phyloP scores from a whole-genome alignment of 2,329 filamentous ascomycete genomes.

The Cercospora zeae-maydis region DNA sequence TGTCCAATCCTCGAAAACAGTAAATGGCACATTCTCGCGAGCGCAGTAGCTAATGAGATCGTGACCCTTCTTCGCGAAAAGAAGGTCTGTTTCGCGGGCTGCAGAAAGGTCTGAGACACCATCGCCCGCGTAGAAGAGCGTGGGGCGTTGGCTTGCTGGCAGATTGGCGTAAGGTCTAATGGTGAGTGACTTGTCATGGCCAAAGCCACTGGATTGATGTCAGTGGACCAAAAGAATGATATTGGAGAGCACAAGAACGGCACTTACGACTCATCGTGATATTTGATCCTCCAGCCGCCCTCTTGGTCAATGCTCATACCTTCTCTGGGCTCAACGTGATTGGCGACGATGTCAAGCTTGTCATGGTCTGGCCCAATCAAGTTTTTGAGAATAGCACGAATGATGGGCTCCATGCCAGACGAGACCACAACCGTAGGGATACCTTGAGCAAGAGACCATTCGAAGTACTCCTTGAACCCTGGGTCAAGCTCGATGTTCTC shows the following conservation, averaged over 20 bases:
- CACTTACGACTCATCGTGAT: conserved; percentile 73
- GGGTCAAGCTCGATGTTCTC: conserved; percentile 86
- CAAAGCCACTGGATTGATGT: conserved; percentile 60
- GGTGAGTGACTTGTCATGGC: conserved; percentile 94
- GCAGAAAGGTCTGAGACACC: conserved; percentile 82
- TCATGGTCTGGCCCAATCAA: conserved; percentile 74
- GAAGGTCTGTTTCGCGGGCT: conserved; percentile 88
- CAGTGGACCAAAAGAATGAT: background rate
- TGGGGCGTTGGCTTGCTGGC: conserved; percentile 65
- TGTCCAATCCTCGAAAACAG: conserved; percentile 79
- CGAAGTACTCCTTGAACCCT: conserved; percentile 80
- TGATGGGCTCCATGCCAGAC: conserved; percentile 89
- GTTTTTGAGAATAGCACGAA: conserved; percentile 74
- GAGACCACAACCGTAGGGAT: conserved; percentile 89
- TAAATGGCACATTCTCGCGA: conserved; percentile 79
- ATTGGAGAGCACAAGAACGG: background rate
- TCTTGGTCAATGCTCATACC: conserved; percentile 74
- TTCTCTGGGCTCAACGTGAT: conserved; percentile 65
- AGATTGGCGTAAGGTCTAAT: conserved; percentile 81
- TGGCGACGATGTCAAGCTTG: conserved; percentile 86
- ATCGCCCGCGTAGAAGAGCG: conserved; percentile 91
- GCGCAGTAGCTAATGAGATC: conserved; percentile 87
- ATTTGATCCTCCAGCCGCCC: conserved; percentile 82
- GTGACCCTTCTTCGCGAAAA: conserved; percentile 89
- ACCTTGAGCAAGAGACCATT: conserved; percentile 75